Conservation (phyloP, 768 basidiomycete genomes). For the Thelephora aurantiotincta region DNA sequence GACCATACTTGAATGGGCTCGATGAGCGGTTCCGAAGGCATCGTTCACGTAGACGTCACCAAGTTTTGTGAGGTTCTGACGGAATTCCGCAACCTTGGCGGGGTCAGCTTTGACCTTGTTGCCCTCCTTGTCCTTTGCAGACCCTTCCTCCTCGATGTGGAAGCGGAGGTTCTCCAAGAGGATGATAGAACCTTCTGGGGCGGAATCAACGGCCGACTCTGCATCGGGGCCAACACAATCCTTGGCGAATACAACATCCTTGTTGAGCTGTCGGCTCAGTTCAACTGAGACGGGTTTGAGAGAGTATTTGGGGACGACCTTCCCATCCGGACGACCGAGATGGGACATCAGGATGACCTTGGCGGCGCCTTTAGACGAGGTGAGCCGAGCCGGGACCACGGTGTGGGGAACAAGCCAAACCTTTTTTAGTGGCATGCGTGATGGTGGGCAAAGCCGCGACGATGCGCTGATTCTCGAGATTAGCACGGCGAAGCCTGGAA, state of each 20-base stretch:
- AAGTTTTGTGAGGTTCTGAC: conserved; percentile 76
- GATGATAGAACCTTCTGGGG: conserved; percentile 58
- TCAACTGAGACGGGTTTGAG: conserved; percentile 77
- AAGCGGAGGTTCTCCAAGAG: conserved; percentile 96
- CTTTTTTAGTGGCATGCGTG: conserved; percentile 80
- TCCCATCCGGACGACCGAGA: conserved; percentile 92
- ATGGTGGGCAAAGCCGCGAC: conserved; percentile 94
- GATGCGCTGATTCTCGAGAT: conserved; percentile 55
- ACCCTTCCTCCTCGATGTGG: conserved; percentile 97
- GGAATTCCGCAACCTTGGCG: conserved; percentile 67
- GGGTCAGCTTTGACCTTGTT: conserved; percentile 91
- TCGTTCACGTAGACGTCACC: conserved; percentile 98
- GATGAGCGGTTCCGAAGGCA: conserved; percentile 97
- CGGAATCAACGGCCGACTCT: conserved; percentile 60
- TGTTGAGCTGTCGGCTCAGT: conserved; percentile 58
- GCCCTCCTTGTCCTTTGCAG: conserved; percentile 84
- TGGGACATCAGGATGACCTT: conserved; percentile 94
- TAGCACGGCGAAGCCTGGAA: not conserved
- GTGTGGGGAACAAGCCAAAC: conserved; percentile 20
- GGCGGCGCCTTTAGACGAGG: conserved; percentile 43
- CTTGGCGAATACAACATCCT: conserved; percentile 63
- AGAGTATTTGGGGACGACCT: conserved; percentile 78
- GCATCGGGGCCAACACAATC: conserved; percentile 83
- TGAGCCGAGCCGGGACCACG: conserved; percentile 1
- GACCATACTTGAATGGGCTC: conserved; percentile 98